phyloP scores from a whole-genome alignment of 1,139 yeast genomes.

The Lodderomyces jiufengensis region DNA sequence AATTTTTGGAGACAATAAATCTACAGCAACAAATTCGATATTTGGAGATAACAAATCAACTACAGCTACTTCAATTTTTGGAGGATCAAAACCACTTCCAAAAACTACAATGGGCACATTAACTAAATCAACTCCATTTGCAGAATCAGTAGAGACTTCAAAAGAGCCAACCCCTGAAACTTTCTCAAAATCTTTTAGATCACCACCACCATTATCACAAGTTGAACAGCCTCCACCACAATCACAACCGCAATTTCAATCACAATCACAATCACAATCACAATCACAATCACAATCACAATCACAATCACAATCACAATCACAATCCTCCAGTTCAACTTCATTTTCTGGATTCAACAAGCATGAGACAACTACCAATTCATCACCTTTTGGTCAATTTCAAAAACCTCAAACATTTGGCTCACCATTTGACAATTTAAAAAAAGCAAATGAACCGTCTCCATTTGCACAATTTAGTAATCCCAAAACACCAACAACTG shows the following conservation, averaged over 20 bases:
- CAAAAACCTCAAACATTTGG: background rate
- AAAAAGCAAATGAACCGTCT: constrained; percentile 3
- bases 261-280: too few relatives aligned
- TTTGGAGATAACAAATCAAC: background rate
- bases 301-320: too few relatives aligned
- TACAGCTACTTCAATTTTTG: background rate
- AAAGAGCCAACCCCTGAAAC: constrained; percentile 4
- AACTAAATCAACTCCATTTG: constrained; percentile 3
- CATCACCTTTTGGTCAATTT: constrained; percentile 2
- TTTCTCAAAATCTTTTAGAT: too few relatives aligned
- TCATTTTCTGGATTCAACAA: background rate
- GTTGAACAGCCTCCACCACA: background rate
- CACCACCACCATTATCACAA: background rate
- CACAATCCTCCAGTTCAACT: too few relatives aligned
- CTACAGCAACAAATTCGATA: background rate
- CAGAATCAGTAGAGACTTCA: background rate
- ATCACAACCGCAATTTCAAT: too few relatives aligned
- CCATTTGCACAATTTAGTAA: constrained; percentile 6
- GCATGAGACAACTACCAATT: too few relatives aligned
- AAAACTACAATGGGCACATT: background rate
- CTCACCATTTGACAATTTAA: constrained; percentile 6
- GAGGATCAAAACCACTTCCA: too few relatives aligned
- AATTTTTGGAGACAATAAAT: background rate
- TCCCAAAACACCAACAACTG: background rate
- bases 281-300: too few relatives aligned